These are phyloP conservation scores for Chlamydomonas sp. DNA, from an alignment of 139 green algal species.

Conservation along the genomic window DNA sequence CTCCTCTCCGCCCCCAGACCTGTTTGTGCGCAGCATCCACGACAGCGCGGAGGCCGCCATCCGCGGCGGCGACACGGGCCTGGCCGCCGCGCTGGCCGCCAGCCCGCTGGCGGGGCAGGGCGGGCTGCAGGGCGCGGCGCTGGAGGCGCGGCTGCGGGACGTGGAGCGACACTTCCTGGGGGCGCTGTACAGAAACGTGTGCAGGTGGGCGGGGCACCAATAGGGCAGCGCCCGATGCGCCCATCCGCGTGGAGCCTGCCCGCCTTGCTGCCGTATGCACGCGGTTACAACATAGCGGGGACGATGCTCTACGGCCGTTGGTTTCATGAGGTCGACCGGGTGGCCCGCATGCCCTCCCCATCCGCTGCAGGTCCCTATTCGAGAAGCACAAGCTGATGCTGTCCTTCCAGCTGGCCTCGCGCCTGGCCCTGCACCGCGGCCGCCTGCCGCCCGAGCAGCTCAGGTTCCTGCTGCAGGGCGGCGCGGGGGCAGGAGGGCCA, in stretches of 20 bases:
- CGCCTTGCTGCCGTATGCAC: background rate
- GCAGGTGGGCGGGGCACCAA: constrained; percentile 35
- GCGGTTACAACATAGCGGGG: background rate
- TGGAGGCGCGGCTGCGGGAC: constrained; percentile 55
- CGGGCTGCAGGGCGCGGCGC: constrained; percentile 21
- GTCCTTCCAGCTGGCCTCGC: constrained; percentile 69
- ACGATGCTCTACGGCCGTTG: no score
- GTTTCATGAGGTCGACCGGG: no score
- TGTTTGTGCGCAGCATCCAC: constrained; percentile 51
- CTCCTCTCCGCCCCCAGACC: background rate
- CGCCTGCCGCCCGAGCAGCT: constrained; percentile 66
- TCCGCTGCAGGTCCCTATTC: constrained; percentile 74
- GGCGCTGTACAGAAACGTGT: constrained; percentile 81
- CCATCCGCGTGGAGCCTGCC: no score
- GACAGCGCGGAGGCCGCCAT: background rate
- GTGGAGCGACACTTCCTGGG: constrained; percentile 85
- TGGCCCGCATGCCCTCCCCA: no score
- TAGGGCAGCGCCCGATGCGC: no score
- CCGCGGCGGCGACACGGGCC: no score
- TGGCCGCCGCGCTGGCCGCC: constrained; percentile 45
- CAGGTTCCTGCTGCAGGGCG: constrained; percentile 62
- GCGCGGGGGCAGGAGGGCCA: constrained; percentile 9
- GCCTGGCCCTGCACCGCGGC: constrained; percentile 59
- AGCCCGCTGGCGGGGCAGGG: constrained; percentile 45
- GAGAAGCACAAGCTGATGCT: constrained; percentile 87